A percentile compares a stretch with the other conserved stretches of the same genome.
phyloP scores from a whole-genome alignment of 1,284 basidiomycete genomes.

The Cystobasidium sp. region DNA sequence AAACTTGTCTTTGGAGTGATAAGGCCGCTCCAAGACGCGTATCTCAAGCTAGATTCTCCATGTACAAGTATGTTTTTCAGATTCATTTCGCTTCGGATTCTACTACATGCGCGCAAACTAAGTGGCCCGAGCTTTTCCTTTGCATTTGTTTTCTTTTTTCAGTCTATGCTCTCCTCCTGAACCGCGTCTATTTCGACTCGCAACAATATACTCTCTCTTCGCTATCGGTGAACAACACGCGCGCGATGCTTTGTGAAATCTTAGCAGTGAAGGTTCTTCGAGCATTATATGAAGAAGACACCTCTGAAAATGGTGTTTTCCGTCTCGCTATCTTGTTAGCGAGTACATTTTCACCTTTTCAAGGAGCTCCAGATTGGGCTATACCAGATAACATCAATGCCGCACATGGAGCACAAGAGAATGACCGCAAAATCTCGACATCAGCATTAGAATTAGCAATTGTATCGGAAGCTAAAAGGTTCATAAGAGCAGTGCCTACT shows the following conservation, averaged over 20 bases:
- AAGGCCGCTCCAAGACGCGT: slow-evolving; percentile 38
- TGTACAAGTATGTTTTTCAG: slow-evolving; percentile 34
- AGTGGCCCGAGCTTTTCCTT: neutral
- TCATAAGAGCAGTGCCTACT: slow-evolving; percentile 41
- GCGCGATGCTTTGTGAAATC: slow-evolving; percentile 53
- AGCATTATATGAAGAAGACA: slow-evolving; percentile 42
- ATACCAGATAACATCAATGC: slow-evolving; percentile 6
- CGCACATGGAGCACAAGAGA: slow-evolving; percentile 8
- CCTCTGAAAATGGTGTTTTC: slow-evolving; percentile 45
- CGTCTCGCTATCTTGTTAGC: slow-evolving; percentile 50
- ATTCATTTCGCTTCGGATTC: neutral
- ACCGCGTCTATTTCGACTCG: slow-evolving; percentile 43
- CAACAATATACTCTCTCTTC: slow-evolving; percentile 30
- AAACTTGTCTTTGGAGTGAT: slow-evolving; percentile 39
- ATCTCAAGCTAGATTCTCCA: slow-evolving; percentile 38
- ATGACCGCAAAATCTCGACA: slow-evolving; percentile 41
- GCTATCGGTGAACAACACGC: slow-evolving; percentile 43
- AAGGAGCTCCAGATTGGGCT: slow-evolving; percentile 50
- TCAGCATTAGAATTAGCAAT: slow-evolving; percentile 45
- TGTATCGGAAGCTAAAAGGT: slow-evolving; percentile 41
- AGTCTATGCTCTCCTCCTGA: slow-evolving; percentile 44
- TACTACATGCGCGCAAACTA: neutral
- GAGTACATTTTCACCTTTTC: slow-evolving; percentile 51
- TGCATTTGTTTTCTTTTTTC: no score
- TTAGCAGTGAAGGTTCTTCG: slow-evolving; percentile 52